Conservation (phyloP, 306 rosid genomes). For the Malus orientalis region DNA sequence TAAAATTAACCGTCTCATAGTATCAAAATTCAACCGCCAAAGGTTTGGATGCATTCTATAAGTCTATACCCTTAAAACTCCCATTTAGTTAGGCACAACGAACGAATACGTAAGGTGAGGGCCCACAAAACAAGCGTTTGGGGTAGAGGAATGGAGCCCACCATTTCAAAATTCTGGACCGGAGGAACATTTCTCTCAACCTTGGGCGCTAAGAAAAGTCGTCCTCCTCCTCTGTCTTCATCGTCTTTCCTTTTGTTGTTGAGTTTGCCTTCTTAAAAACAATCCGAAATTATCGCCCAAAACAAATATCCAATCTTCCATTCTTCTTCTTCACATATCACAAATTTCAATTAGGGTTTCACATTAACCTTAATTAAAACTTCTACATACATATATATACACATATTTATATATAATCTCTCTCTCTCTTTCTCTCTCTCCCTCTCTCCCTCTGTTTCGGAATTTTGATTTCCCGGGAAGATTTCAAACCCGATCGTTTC, state of each 20-base stretch:
- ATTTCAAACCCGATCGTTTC: neutral
- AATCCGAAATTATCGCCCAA: neutral
- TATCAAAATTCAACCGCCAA: too few species aligned
- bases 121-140: too few species aligned
- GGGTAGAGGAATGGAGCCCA: neutral
- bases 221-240: neutral
- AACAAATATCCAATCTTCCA: neutral
- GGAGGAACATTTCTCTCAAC: neutral
- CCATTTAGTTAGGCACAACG: too few species aligned
- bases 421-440: too few species aligned
- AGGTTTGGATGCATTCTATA: too few species aligned
- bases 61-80: too few species aligned
- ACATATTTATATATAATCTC: too few species aligned
- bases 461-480: neutral
- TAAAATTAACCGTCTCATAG: too few species aligned
- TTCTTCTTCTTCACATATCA: neutral
- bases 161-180: conserved; percentile 2
- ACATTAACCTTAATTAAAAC: neutral
- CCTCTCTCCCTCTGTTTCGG: too few species aligned
- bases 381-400: too few species aligned
- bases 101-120: too few species aligned
- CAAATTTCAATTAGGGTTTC: neutral
- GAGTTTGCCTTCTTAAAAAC: neutral
- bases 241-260: too few species aligned
- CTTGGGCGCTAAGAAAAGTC: conserved; percentile 10